Percentiles rank a stretch among this genome's conserved stretches.
Conservation (phyloP, 352 stramenopile genomes). For the Peronospora farinosa region DNA sequence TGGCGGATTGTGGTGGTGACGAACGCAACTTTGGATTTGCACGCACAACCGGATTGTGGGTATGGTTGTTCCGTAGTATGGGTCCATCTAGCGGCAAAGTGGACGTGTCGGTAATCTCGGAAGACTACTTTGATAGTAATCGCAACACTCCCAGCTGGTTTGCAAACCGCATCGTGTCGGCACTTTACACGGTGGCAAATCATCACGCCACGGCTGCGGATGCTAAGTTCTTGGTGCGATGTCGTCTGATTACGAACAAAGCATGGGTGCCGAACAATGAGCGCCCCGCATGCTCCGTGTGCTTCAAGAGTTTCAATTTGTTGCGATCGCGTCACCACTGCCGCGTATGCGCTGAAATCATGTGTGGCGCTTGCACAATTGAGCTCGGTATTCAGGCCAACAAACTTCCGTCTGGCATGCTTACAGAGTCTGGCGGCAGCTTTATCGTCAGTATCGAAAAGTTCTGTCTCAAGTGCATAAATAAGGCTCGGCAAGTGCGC, state of each 20-base stretch:
- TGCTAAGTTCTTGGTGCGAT: conserved; percentile 58
- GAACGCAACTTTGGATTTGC: conserved; percentile 64
- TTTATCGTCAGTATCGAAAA: conserved; percentile 68
- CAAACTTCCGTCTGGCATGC: conserved; percentile 45
- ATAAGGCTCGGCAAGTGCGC: conserved; percentile 54
- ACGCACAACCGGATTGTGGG: conserved; percentile 43
- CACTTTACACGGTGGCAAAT: conserved; percentile 31
- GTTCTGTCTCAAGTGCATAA: conserved; percentile 78
- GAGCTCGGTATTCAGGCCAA: conserved; percentile 53
- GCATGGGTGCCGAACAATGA: conserved; percentile 66
- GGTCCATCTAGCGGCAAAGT: conserved; percentile 49
- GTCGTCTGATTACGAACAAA: conserved; percentile 53
- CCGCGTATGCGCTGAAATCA: conserved; percentile 76
- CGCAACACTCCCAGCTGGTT: conserved; percentile 66
- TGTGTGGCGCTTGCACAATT: conserved; percentile 64
- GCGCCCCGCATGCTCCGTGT: conserved; percentile 59
- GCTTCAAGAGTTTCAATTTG: conserved; percentile 72
- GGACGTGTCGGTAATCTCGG: conserved; percentile 38
- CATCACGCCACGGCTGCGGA: conserved; percentile 46
- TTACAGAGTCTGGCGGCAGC: conserved; percentile 45
- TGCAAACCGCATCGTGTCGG: conserved; percentile 53
- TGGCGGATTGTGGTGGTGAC: conserved; percentile 36
- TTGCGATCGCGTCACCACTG: conserved; percentile 75
- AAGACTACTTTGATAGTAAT: conserved; percentile 35
- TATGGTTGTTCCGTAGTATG: conserved; percentile 53